Evolutionary conservation across 2,329 filamentous ascomycete species (phyloP).

Genomic region (Dactylonectria macrodidyma): DNA sequence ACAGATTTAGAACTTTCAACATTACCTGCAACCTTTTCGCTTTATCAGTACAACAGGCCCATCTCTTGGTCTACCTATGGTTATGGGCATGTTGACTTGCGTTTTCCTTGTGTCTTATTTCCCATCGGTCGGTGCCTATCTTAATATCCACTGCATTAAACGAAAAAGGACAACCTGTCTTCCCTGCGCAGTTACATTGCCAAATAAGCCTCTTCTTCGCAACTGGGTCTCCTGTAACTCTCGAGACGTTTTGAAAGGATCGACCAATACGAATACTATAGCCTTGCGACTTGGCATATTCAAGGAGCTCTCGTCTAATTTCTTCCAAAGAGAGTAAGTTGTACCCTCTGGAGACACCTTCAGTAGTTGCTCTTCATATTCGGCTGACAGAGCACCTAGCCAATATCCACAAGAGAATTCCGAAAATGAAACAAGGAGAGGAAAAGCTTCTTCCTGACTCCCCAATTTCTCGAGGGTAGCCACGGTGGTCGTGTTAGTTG

Average conservation of each 20-base stretch:
- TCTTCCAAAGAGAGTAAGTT: no score
- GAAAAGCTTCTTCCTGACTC: no score
- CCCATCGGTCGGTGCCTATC: conserved; percentile 16
- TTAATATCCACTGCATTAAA: conserved; percentile 15
- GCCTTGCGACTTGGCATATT: conserved; percentile 7
- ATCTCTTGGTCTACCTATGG: no score
- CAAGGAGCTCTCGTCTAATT: background rate
- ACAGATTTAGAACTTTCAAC: no score
- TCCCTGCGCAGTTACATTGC: conserved; percentile 10
- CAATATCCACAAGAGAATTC: no score
- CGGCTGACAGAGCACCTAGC: background rate
- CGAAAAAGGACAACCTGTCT: conserved; percentile 8
- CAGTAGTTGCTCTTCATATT: conserved; percentile 10
- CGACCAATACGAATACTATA: conserved; percentile 18
- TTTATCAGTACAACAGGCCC: no score
- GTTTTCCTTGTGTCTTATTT: conserved; percentile 9
- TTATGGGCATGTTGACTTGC: no score
- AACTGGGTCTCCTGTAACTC: conserved; percentile 17
- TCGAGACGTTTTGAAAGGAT: conserved; percentile 14
- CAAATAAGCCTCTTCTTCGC: conserved; percentile 18
- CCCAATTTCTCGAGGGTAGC: no score
- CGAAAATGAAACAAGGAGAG: no score
- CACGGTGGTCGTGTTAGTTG: no score
- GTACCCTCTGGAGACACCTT: no score
- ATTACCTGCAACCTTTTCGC: no score